Evolutionary conservation across 768 basidiomycete species (phyloP), one percentile per base, ranked within the genome.

Genomic region (Mycena capillaripes): DNA sequence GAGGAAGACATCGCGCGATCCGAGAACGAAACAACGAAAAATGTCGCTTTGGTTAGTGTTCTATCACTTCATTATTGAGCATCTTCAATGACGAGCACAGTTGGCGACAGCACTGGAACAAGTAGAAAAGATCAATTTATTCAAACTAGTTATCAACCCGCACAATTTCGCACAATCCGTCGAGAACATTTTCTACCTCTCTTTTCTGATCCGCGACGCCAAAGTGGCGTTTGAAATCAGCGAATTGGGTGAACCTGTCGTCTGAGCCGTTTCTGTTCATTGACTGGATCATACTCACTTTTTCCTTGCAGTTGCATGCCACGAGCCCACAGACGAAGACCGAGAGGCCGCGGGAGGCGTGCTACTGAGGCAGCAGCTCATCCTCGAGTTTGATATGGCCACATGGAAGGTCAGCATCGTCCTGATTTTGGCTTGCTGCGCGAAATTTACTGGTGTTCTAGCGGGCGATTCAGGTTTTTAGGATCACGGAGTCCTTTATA

Each of bases 101-200:
- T 40, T 70, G 27, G 61, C 61, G 12, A 10, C 44, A 4, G 44
- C 34, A 0, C 25, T 70, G 32, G 32, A 64, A 4, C 67, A 96
- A 93, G 85, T 97, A 25, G 86, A 88, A 77, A 81, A 86, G 4
- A 87, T 95, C 63, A 98, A 98, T 75, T 79, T 98, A 25, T 98
- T 98, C 85, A 83, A 86, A 70, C 93, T 98, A 76, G 86, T 98
- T 64, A 85, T 98, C 73, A 97, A 99, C 79, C 98, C 98, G 4
- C 50, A 48, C 23, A 91, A 93, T 76, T 99, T 95, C 78, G 93
- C 92, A 0, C 97, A 99, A 79, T 95, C 95, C 0, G 95, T 99
- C 25, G 98, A 99, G 82, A 99, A 99, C 80, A 84, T 97, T 23
- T 99, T 99, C 80, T 96, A 97, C 79, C 87, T 97, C 4, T 96